Evolutionary conservation across 2,329 filamentous ascomycete genomes (phyloP).

Genomic region (Pseudogymnoascus sp.): DNA sequence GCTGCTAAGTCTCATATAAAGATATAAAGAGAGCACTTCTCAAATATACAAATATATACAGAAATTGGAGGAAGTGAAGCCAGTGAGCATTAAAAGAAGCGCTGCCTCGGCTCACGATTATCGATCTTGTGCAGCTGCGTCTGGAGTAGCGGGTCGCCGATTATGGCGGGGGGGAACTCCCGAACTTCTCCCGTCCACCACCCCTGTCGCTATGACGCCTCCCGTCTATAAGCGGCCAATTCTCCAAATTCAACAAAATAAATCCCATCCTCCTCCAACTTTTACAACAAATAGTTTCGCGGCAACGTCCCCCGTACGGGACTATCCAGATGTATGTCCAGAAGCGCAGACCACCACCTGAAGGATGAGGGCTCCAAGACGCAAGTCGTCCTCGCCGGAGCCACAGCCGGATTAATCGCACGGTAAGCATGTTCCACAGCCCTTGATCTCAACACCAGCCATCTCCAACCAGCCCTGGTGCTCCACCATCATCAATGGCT

Average conservation of each 20-base stretch:
- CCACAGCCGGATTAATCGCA: constrained; percentile 76
- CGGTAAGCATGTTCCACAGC: constrained; percentile 44
- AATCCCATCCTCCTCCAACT: neutral
- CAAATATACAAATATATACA: neutral
- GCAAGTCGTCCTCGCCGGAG: constrained; percentile 60
- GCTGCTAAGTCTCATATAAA: neutral
- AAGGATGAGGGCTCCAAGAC: constrained; percentile 65
- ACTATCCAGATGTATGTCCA: constrained; percentile 53
- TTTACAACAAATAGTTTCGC: neutral
- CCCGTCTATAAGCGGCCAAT: constrained; percentile 1
- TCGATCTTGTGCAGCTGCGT: neutral
- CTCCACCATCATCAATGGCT: neutral
- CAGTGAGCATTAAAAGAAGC: neutral
- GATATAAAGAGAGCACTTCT: neutral
- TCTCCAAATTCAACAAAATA: constrained; percentile 7
- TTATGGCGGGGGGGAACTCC: constrained; percentile 6
- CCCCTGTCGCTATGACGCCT: constrained; percentile 10
- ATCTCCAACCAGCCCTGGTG: neutral
- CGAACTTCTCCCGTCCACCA: constrained; percentile 2
- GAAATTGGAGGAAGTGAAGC: neutral
- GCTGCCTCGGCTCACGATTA: neutral
- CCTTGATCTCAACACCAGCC: neutral
- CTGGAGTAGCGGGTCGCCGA: constrained; percentile 5
- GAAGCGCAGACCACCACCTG: constrained; percentile 49
- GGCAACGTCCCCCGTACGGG: constrained; percentile 13